Evolutionary conservation across 106 monocot species (phyloP).

Genomic region (Platanthera zijinensis): DNA sequence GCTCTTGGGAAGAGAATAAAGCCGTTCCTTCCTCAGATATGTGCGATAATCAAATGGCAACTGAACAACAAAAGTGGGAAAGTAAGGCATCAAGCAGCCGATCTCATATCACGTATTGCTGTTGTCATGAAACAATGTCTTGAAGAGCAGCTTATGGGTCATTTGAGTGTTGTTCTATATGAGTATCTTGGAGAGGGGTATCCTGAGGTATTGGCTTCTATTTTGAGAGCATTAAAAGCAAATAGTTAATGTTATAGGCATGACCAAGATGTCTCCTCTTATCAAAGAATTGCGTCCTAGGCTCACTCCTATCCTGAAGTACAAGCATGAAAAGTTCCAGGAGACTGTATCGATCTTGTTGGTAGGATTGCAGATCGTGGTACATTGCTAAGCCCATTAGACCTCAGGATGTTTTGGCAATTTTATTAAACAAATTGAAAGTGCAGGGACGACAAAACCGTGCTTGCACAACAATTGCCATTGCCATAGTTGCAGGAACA

Average conservation of each 20-base stretch:
- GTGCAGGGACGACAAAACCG: conserved; percentile 12
- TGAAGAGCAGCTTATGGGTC: no score
- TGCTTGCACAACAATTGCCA: no score
- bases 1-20: no score
- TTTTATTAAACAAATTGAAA: conserved; percentile 86
- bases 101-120: no score
- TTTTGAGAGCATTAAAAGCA: conserved; percentile 84
- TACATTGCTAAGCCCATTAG: conserved; percentile 98
- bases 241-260: conserved; percentile 97
- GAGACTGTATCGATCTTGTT: conserved; percentile 97
- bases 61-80: no score
- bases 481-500: no score
- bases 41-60: no score
- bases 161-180: no score
- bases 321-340: conserved; percentile 94
- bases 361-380: conserved; percentile 96
- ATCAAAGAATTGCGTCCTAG: conserved; percentile 94
- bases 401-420: conserved; percentile 98
- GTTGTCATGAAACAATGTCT: no score
- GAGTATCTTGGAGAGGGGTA: no score
- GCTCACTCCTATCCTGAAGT: conserved; percentile 87
- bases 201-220: conserved; percentile 12
- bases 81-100: no score
- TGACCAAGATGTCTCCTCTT: conserved; percentile 99
- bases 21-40: no score